Base-by-base conservation (phyloP, 2,329 filamentous ascomycete species). In the Aspergillus nomiae region DNA sequence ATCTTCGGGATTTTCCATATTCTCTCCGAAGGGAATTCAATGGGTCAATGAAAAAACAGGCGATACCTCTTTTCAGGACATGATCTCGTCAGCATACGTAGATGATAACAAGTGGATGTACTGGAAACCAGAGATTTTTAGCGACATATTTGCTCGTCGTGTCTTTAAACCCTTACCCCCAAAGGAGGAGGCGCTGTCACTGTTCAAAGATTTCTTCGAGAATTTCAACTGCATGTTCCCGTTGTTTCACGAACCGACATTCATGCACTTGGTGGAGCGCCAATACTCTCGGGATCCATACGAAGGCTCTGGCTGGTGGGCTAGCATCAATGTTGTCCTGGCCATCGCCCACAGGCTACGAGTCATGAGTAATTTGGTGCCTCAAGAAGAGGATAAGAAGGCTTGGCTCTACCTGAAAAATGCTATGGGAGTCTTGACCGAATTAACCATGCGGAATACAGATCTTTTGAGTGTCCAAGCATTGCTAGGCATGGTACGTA, bases 141-240 rank as follows among this genome's bases (percentile, higher is more conserved):
- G 90, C 56, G 94, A 98, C 75, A 87, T 99, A 24, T 98, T 98
- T 80, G 88, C 89, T 59, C 89, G 94, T 43, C 89, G 90, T 19
- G 86, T 97, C 32, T 97, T 94, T 83, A 90, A 90, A 64, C 90
- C 89, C 19, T 79, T 98, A 36, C 95, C 95, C 3, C 84, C 91
- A 0, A 96, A 96, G 77, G 84, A 89, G n/a, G 94, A 97, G 79
- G 92, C 93, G 0, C 78, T 96, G 65, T 96, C 92, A 1, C 82
- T 98, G 43, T 87, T 97, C 64, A 92, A 91, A 77, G 95, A 99
- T 77, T 99, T 90, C 74, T 99, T 99, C 69, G 92, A 96, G 73
- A 97, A 97, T 79, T 98, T 99, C 85, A 99, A 99, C 82, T 95
- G 92, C 87, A 94, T 98, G 87, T 97, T 98, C 74, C 95, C 95